A percentile compares a stretch with the other conserved stretches of the same genome.
Evolutionary conservation across 2,329 filamentous ascomycete genomes (phyloP).

Genomic region (Seiridium unicorne): DNA sequence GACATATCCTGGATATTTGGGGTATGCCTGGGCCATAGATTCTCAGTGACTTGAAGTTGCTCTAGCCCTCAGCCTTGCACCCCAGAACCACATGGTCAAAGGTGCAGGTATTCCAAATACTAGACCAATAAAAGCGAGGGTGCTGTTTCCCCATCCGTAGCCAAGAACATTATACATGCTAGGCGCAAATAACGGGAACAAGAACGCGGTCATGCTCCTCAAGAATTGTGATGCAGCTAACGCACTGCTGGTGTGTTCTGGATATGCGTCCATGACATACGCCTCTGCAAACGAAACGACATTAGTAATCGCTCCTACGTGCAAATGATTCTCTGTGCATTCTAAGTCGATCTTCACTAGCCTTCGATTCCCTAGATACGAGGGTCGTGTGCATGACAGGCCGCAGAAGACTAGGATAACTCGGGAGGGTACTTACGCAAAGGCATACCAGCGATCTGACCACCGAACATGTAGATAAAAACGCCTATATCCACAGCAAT

Average conservation of each 20-base stretch:
- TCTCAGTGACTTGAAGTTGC: constrained; percentile 16
- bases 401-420: background rate
- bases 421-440: constrained; percentile 7
- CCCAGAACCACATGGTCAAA: constrained; percentile 43
- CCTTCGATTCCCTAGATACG: too few species aligned
- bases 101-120: constrained; percentile 40
- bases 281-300: constrained; percentile 15
- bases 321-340: background rate
- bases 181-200: constrained; percentile 49
- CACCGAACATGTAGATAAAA: constrained; percentile 28
- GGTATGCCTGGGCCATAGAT: too few species aligned
- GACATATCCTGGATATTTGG: too few species aligned
- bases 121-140: constrained; percentile 42
- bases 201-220: constrained; percentile 42
- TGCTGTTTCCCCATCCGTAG: constrained; percentile 39
- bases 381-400: too few species aligned
- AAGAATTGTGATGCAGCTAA: constrained; percentile 45
- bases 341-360: too few species aligned
- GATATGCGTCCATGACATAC: constrained; percentile 45
- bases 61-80: constrained; percentile 29
- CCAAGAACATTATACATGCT: constrained; percentile 34
- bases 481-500: constrained; percentile 34
- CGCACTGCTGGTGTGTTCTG: constrained; percentile 44
- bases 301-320: background rate
- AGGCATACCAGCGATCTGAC: constrained; percentile 30